Percentiles rank a stretch among this genome's conserved stretches.
Evolutionary conservation across 2,329 filamentous ascomycete species (phyloP).

Genomic region (Cordyceps sp.): DNA sequence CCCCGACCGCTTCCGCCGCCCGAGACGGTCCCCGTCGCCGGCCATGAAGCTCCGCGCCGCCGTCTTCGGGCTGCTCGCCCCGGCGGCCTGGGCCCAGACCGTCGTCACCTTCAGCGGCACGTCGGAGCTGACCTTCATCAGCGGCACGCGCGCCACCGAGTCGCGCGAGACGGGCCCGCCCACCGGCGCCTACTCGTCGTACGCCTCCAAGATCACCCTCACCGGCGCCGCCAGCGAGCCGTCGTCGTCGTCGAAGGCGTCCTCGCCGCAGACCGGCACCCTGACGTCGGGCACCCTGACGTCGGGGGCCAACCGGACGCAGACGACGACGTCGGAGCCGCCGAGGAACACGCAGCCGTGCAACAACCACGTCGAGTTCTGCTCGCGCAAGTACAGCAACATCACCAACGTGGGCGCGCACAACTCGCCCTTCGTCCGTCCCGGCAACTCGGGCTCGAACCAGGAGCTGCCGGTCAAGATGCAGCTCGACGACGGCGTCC

Average conservation of each 20-base stretch:
- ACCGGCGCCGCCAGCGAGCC: constrained; percentile 17
- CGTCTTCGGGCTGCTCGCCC: too few species aligned
- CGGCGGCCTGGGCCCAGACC: constrained; percentile 7
- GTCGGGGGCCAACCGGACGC: too few species aligned
- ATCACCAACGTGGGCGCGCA: constrained; percentile 65
- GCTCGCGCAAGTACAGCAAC: constrained; percentile 61
- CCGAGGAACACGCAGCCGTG: constrained; percentile 62
- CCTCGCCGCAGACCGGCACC: too few species aligned
- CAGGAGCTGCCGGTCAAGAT: constrained; percentile 49
- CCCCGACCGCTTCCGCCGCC: too few species aligned
- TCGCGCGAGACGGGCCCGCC: constrained; percentile 22
- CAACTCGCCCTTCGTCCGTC: constrained; percentile 63
- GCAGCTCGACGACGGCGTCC: constrained; percentile 65
- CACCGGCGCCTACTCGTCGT: constrained; percentile 27
- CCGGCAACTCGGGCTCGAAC: constrained; percentile 60
- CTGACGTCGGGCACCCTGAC: too few species aligned
- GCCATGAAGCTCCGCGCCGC: too few species aligned
- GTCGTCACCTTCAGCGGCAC: constrained; percentile 14
- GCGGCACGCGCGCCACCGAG: constrained; percentile 20
- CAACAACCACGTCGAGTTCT: constrained; percentile 67
- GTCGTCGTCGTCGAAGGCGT: too few species aligned
- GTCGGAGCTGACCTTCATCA: constrained; percentile 18
- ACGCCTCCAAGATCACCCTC: constrained; percentile 24
- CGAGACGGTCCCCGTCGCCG: too few species aligned
- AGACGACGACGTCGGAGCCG: constrained; percentile 15